phyloP scores from a whole-genome alignment of 2,329 filamentous ascomycete species.

The Coccinonectria pachysandricola region DNA sequence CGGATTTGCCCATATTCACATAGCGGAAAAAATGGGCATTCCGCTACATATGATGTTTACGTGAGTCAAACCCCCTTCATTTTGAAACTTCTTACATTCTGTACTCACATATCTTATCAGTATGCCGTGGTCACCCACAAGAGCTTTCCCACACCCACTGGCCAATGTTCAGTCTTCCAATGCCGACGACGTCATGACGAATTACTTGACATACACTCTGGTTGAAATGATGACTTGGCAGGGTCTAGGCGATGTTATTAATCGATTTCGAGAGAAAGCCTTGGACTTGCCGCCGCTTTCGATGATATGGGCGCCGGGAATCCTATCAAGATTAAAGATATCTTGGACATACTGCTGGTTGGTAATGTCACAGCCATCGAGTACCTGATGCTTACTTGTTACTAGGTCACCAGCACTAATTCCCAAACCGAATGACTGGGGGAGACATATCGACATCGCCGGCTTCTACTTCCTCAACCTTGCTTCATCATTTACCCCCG shows the following conservation, averaged over 20 bases:
- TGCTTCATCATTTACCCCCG: conserved; percentile 55
- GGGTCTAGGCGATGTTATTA: conserved; percentile 82
- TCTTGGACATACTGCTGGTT: conserved; percentile 87
- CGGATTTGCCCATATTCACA: conserved; percentile 65
- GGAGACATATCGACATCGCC: conserved; percentile 57
- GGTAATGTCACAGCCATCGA: conserved; percentile 2
- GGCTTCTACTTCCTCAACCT: conserved; percentile 69
- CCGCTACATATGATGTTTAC: conserved; percentile 86
- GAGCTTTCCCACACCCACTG: conserved; percentile 76
- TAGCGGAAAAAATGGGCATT: conserved; percentile 64
- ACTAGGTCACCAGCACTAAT: conserved; percentile 62
- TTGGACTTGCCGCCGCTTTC: conserved; percentile 70
- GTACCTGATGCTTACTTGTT: conserved; percentile 2
- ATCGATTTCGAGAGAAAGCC: conserved; percentile 66
- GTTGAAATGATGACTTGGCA: conserved; percentile 94
- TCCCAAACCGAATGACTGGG: conserved; percentile 72
- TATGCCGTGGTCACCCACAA: conserved; percentile 85
- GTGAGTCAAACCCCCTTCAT: conserved; percentile 34
- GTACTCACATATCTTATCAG: conserved; percentile 50
- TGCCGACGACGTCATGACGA: conserved; percentile 65
- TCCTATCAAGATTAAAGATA: conserved; percentile 64
- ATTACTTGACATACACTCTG: conserved; percentile 73
- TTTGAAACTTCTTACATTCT: conserved; percentile 1
- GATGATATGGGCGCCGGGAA: conserved; percentile 71
- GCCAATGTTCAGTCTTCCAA: conserved; percentile 72